Evolutionary conservation across 176 grass and related monocot species (phyloP), one percentile per base, ranked within the genome.

Genomic region (Bolboschoenus planiculmis): DNA sequence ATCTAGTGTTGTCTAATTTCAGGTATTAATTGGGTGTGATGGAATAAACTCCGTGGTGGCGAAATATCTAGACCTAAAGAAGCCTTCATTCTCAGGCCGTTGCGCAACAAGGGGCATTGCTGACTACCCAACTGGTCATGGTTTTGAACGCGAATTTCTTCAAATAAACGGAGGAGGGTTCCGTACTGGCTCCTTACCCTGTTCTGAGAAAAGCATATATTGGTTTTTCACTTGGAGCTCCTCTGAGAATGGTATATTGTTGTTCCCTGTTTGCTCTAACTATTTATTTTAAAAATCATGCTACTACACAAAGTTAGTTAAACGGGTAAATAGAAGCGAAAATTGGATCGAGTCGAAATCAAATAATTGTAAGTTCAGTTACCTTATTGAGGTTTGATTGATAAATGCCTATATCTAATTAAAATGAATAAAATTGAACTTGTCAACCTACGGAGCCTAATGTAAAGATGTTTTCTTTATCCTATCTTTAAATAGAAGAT

Each of bases 211-310:
- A 51, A 90, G 35, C 4, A 7, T 93, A 7, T 98, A 91, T 70
- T 95, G 95, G 95, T 98, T 90, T 86, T 95, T 81, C 90, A 93
- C 87, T 9, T 95, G 92, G 89, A 53, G 82, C 33, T 72, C 89
- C 30, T 86, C 88, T 14, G 29, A 62, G 10, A 44, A 29, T 76
- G 70, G 82, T 73, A 74, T 10, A 76, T 42, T 64, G 8, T 30
- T 44, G 40, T 3, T 27, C 33, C 24, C 23, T 75, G 23, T 29
- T 73, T 26, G 10, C n/a, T 14, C 4, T 46, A 18, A 65, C 62
- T 65, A 36, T 65, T 5, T 65, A 36, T 35, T 65, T 65, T 65
- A 13, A 26, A 65, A 72, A 72, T 46, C 9, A 14, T 72, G 40
- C 67, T 72, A 24, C 37, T 26, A 72, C 1, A 46, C 40, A 35